Evolutionary conservation across 169 alveolate species (phyloP).

Genomic region (Plasmodium billcollinsi): DNA sequence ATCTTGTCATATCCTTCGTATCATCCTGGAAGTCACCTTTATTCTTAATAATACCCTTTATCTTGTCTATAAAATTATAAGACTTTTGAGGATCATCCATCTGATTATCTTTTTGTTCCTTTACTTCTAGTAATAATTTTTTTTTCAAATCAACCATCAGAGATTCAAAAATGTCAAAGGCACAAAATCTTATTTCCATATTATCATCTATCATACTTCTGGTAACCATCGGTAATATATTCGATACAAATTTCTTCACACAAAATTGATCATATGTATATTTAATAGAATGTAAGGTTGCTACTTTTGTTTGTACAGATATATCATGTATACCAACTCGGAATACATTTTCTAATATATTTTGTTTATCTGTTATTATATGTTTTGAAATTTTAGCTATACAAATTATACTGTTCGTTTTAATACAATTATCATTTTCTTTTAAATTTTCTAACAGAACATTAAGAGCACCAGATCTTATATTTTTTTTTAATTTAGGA

Average conservation of each 20-base stretch:
- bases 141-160: constrained; percentile 45
- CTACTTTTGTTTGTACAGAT: constrained; percentile 78
- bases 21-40: background rate
- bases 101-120: background rate
- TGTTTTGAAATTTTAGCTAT: constrained; percentile 83
- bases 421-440: constrained; percentile 81
- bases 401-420: constrained; percentile 84
- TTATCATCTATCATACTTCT: constrained; percentile 79
- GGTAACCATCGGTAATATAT: constrained; percentile 80
- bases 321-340: constrained; percentile 78
- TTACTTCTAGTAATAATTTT: background rate
- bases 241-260: constrained; percentile 70
- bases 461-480: constrained; percentile 61
- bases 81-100: background rate
- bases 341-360: constrained; percentile 84
- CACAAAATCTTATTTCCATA: constrained; percentile 56
- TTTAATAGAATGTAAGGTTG: constrained; percentile 79
- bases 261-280: constrained; percentile 81
- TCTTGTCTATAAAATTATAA: constrained; percentile 24
- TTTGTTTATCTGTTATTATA: constrained; percentile 78
- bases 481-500: constrained; percentile 79
- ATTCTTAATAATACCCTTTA: constrained; percentile 9
- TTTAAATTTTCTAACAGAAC: constrained; percentile 78
- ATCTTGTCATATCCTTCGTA: no score
- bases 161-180: constrained; percentile 78